Base-by-base conservation (phyloP, 305 asterid species). In the Caryopteris hybrid region DNA sequence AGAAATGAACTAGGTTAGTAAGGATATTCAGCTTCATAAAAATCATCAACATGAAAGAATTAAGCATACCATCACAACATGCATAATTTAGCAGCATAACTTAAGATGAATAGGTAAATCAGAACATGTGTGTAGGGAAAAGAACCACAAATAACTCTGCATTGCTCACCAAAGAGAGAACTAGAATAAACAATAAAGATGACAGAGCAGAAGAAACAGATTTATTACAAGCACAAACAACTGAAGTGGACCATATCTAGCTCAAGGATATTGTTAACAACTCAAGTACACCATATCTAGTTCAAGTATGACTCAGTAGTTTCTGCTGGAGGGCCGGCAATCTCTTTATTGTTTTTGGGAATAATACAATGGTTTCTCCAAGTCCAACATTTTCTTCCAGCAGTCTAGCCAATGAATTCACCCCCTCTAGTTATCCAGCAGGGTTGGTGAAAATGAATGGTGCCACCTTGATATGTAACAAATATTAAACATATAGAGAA, bases 1-100 rank as follows among this genome's bases (percentile, higher is more conserved):
- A 78, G 52, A 72, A 53, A 74, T 52, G 52, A 69, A 71, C 54
- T 50, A 50, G 34, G 46, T 58, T 56, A 72, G 50, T 17, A 27
- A 60, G 7, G 34, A 45, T 45, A 50, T 23, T 46, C 55, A 41
- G 36, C 57, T 29, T 29, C 34, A 29, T 1, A 29, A 3, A 29
- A 29, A 29, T 29, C 34, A 56, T 14, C 43, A 62, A 21, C 13
- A 46, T 27, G 21, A 7, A 25, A 20, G 58, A 68, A 33, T 3
- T 29, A 55, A 41, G 53, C 23, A 51, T 36, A 12, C 41, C 6
- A 60, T 7, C 8, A 34, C 41, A 6, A 34, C 41, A 34, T 34
- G 41, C 41, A 8, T 7, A 34, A 34, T 8, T 34, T 34, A 34
- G 41, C 8, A 34, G 41, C 41, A 34, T 34, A 34, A 38, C n/a